Base-by-base conservation (phyloP, 2,329 filamentous ascomycete genomes). In the Monilinia vaccinii-corymbosi region DNA sequence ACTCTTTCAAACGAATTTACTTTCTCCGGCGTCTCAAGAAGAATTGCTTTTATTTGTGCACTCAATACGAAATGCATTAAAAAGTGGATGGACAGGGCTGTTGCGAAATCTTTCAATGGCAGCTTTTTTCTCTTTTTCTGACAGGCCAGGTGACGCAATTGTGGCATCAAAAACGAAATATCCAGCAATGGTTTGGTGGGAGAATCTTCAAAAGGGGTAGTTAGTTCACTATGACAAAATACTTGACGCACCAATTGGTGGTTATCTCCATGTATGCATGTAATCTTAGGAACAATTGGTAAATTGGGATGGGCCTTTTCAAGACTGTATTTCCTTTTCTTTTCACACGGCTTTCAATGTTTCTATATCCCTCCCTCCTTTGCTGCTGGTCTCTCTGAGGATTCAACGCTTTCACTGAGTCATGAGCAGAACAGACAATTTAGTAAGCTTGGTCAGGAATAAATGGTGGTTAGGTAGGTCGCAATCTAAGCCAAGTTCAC, bases 21-120 rank as follows among this genome's bases (percentile, higher is more conserved):
- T 57, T 49, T 57, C 14, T 57, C 51, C 21, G 55, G 55, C 55
- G 44, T 57, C 55, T 57, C 36, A 36, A 42, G 36, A 48, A 57
- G 55, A 32, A 50, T 57, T 49, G 32, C 18, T 31, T 45, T 48
- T 50, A 40, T 31, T 50, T 53, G 14, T 23, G 55, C 55, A 57
- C 40, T 38, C 45, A 21, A 49, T 57, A 53, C 31, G 25, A 38
- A 57, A 57, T 57, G 55, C 55, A 57, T 57, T 32, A 32, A 48
- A 57, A 57, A 51, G 40, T 42, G 40, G 40, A 42, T 42, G 40
- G 40, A 42, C 10, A 21, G 23, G n/a, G 25, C 25, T 49, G 11
- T 31, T 40, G 50, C 36, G 14, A 47, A 42, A 31, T 3, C 14
- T 28, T 40, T 42, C 38, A 28, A 53, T 40, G 4, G 36, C 36